Evolutionary conservation across 345 rosid genomes (phyloP), one percentile per base, ranked within the genome.

Genomic region (Linum tenue): DNA sequence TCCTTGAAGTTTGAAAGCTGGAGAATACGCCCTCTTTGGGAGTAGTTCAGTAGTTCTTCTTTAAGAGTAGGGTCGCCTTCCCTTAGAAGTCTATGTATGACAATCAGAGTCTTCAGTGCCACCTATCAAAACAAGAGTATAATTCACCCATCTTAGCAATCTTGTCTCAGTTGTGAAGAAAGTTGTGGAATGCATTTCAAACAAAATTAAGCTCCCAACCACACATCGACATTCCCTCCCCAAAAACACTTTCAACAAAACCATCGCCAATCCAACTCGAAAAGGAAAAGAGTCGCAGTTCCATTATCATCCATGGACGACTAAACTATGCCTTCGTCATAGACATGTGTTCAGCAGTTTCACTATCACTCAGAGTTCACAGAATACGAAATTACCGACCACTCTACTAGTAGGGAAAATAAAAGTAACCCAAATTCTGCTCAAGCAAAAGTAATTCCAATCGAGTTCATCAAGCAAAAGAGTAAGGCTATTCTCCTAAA

Each of bases 1-100:
- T 95, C 99, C 81, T 95, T 95, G 71, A 95, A 91, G 74, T 87
- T 89, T 56, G 97, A 89, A 67, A 95, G 90, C 35, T 91, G 96
- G 64, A 95, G 84, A 74, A 95, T 87, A 17, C 86, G 83, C 43
- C 87, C 96, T 80, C 92, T 86, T 72, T 80, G 91, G 3, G 97
- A 91, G 69, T 83, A 88, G 59, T 80, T 87, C 71, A 91, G 67
- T 55, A 95, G 70, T 71, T 95, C 97, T 77, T 89, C 99, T 80
- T 91, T 82, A 72, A 89, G 89, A 9, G 96, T 87, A 22, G 95
- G 95, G 82, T 95, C 96, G 31, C 99, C 97, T 63, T 95, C 99
- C 72, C 97, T 91, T 69, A 89, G 57, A 65, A 82, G 67, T 69
- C 96, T 87, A 72, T 95, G 99, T 64, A 95, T 84, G 56, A 95